Evolutionary conservation across 495 filamentous ascomycete genomes (phyloP), one percentile per base, ranked within the genome.

Genomic region (Lindgomyces ingoldianus): DNA sequence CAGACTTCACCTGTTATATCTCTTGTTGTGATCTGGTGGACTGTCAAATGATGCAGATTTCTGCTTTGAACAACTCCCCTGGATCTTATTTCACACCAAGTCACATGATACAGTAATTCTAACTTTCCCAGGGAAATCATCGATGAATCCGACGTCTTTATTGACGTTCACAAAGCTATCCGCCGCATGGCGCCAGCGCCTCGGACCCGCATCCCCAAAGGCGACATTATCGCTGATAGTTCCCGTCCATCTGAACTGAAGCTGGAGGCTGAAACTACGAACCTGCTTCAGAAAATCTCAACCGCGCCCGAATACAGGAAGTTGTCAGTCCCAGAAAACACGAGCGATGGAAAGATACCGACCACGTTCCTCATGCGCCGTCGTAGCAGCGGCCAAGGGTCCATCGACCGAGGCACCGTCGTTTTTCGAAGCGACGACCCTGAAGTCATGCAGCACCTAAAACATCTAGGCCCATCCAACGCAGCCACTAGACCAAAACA

Each of bases 151-250:
- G 93, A 97, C 73, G 92, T 98, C 21, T 98, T 91, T 68, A 87
- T 98, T 66, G 94, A 98, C 75, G 91, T 98, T 11, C 85, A 96
- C 78, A 98, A 97, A 75, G 95, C 93, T 6, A 96, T 98, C 65
- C 84, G 94, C 29, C 89, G 94, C 22, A 81, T 88, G 75, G 76
- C 83, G 22, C 86, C 86, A 8, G 88, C 88, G 0, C 87, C 87
- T 33, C 80, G 83, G 68, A 79, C 80, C 45, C 77, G 87, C 60
- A 77, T 86, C 49, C 79, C 82, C 18, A 87, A 88, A 70, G 81
- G 83, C 55, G 76, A 77, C 64, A 76, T 86, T 66, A 78, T 85
- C 33, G 36, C 57, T 4, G 53, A 60, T 14, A 19, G 55, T 6
- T 22, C 48, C n/a, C 24, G 59, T n/a, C 49, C 29, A 18, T 50